Percentiles rank a stretch among this genome's conserved stretches.
Evolutionary conservation across 225 moss, liverwort and hornwort genomes (phyloP).

Genomic region (Pseudoscleropodium purum): DNA sequence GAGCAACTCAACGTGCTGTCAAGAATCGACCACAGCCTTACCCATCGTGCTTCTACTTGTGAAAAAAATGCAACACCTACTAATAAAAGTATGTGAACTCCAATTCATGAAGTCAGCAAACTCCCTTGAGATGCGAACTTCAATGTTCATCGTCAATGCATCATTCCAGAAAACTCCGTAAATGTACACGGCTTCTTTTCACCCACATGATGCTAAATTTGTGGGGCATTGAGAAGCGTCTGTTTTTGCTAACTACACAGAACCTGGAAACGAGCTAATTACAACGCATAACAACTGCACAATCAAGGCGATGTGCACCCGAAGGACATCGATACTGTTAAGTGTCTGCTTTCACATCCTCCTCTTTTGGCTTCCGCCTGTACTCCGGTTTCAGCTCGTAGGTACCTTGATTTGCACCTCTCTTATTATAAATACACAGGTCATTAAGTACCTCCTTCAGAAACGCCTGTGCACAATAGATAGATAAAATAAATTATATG

Average conservation of each 20-base stretch:
- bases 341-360: conserved; percentile 48
- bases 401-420: conserved; percentile 97
- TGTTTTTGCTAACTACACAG: conserved; percentile 17
- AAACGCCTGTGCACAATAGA: conserved; percentile 60
- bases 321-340: background rate
- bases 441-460: conserved; percentile 95
- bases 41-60: background rate
- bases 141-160: conserved; percentile 10
- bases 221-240: conserved; percentile 5
- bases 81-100: background rate
- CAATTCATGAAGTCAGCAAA: background rate
- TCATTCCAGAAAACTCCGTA: conserved; percentile 20
- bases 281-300: conserved; percentile 19
- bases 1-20: background rate
- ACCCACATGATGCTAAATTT: background rate
- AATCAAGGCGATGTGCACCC: background rate
- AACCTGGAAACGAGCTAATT: conserved; percentile 21
- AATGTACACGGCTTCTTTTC: conserved; percentile 25
- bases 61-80: background rate
- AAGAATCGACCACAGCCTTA: background rate
- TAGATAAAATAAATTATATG: background rate
- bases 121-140: background rate
- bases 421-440: conserved; percentile 91
- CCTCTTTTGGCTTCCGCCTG: conserved; percentile 52
- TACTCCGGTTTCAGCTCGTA: conserved; percentile 98